These are phyloP conservation scores for Phaeoacremonium minimum DNA, from an alignment of 2,329 filamentous ascomycete species.

Conservation along the genomic window DNA sequence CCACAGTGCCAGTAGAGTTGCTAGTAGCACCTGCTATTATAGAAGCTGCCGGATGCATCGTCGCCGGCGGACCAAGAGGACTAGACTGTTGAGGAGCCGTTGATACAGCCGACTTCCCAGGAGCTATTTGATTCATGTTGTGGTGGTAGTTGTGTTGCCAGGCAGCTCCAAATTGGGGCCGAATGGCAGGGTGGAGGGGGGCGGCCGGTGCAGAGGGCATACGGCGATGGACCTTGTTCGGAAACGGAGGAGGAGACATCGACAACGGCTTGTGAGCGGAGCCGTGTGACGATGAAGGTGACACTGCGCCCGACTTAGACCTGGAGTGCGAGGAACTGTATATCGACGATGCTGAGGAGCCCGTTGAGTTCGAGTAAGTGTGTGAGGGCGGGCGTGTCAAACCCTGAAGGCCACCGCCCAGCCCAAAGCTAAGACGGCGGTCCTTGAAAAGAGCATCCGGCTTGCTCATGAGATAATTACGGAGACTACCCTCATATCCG, in stretches of 20 bases:
- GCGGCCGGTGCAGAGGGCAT: slow-evolving; percentile 10
- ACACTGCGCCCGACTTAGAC: slow-evolving; percentile 7
- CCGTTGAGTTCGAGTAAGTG: slow-evolving; percentile 9
- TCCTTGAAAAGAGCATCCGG: slow-evolving; percentile 28
- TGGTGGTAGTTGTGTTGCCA: slow-evolving; percentile 11
- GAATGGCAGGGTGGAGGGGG: slow-evolving; percentile 31
- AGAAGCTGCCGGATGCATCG: too few relatives aligned
- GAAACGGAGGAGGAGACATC: slow-evolving; percentile 11
- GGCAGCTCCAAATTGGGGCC: slow-evolving; percentile 19
- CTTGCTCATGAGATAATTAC: slow-evolving; percentile 38
- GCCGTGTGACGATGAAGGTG: slow-evolving; percentile 8
- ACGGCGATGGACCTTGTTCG: slow-evolving; percentile 7
- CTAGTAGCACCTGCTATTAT: too few relatives aligned
- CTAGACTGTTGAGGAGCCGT: too few relatives aligned
- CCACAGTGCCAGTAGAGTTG: too few relatives aligned
- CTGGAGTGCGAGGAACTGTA: slow-evolving; percentile 4
- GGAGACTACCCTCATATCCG: slow-evolving; percentile 51
- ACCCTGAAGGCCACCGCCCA: slow-evolving; percentile 10
- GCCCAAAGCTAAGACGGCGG: slow-evolving; percentile 10
- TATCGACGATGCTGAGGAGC: slow-evolving; percentile 9
- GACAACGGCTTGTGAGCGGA: too few relatives aligned
- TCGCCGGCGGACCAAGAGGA: too few relatives aligned
- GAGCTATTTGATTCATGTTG: slow-evolving; percentile 4
- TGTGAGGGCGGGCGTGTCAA: slow-evolving; percentile 10
- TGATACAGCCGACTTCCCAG: too few relatives aligned